phyloP scores from a whole-genome alignment of 23 red algal genomes.

The Gracilaria caudata region DNA sequence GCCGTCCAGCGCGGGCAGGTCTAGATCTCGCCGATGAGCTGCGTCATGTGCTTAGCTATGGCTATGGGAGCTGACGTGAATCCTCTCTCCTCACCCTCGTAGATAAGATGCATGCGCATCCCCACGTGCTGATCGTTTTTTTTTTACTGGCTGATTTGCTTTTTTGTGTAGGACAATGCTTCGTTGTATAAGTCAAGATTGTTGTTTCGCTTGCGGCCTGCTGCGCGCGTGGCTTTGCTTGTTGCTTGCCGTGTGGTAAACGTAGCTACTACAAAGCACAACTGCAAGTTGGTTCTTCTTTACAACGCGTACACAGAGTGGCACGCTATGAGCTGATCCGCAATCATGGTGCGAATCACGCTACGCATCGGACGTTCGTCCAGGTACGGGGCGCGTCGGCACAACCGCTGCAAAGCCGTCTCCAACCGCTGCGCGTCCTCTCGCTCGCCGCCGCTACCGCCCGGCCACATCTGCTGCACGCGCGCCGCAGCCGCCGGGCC shows the following conservation, averaged over 20 bases:
- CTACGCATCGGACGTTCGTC: conserved; percentile 24
- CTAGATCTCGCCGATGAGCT: conserved; percentile 5
- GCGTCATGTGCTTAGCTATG: too few species aligned
- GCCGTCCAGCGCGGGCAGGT: neutral
- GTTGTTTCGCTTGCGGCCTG: too few species aligned
- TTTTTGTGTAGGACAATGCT: neutral
- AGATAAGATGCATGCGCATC: neutral
- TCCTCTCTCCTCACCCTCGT: too few species aligned
- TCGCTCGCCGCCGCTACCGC: neutral
- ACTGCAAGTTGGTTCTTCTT: neutral
- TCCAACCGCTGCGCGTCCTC: neutral
- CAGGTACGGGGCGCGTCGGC: conserved; percentile 14
- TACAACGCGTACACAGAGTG: conserved; percentile 19
- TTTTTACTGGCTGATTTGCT: neutral
- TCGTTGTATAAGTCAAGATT: too few species aligned
- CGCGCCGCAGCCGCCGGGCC: neutral
- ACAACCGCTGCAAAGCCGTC: conserved; percentile 3
- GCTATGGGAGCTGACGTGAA: too few species aligned
- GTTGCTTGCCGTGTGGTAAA: too few species aligned
- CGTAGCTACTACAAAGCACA: too few species aligned
- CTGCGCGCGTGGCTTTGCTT: too few species aligned
- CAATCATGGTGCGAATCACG: conserved; percentile 21
- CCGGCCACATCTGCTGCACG: neutral
- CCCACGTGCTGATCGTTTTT: neutral
- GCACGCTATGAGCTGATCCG: neutral